Evolutionary conservation across 768 basidiomycete genomes (phyloP), one percentile per base, ranked within the genome.

Genomic region (Podaxis rugospora): DNA sequence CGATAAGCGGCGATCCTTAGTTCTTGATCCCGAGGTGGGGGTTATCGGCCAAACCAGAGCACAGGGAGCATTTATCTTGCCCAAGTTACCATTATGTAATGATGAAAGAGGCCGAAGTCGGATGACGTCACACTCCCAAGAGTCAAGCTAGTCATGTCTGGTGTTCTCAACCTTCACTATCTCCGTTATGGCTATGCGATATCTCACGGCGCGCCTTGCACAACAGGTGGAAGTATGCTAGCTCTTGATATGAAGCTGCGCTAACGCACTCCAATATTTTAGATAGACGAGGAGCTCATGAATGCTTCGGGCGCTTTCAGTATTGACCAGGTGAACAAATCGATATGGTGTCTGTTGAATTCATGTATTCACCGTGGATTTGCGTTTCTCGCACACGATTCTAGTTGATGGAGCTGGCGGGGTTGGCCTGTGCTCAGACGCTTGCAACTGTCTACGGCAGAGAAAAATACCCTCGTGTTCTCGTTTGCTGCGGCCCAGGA

Each of bases 251-350:
- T 14, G 35, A 50, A 57, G 23, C 58, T 53, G n/a, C 28, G 32
- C 27, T 32, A 37, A 57, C 55, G 44, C 18, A 35, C 50, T 61
- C 9, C 40, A 0, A 35, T 40, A 11, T 44, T n/a, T 25, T 66
- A 95, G 92, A 95, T 98, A 55, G 96, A 98, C 68, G 89, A 92
- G 68, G 92, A 97, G 69, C 85, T 98, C 51, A 98, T 98, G 96
- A 86, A 81, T 64, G 62, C 82, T 2, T 76, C 80, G n/a, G 95
- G 95, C 0, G 94, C 94, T 4, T 98, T 96, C 79, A 95, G 93
- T 70, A 76, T 98, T 46, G 95, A 98, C 68, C 96, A 96, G 82
- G 93, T 88, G 61, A 58, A 37, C 5, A 28, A 28, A 32, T 32
- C 32, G 7, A 32, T 32, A 32, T 32, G 2, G 7, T 32, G 32